A percentile compares a stretch with the other conserved stretches of the same genome.
Conservation (phyloP, 768 basidiomycete species). For the Serendipita sp. region DNA sequence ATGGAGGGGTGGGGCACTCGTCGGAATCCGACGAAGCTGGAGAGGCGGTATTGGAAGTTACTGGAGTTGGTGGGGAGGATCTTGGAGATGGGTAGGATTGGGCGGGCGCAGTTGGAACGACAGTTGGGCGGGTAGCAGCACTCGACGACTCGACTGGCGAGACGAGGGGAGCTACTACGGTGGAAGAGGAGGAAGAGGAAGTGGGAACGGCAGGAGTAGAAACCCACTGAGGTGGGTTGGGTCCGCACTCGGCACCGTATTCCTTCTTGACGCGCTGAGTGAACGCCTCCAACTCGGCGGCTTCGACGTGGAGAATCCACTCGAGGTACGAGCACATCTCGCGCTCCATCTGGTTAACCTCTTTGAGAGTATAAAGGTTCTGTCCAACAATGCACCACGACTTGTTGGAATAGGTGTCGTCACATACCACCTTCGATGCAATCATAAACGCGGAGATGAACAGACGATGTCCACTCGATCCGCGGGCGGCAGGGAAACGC, state of each 20-base stretch:
- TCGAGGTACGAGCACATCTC: conserved; percentile 90
- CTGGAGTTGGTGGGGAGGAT: conserved; percentile 9
- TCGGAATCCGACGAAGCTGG: conserved; percentile 9
- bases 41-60: conserved; percentile 11
- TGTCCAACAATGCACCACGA: conserved; percentile 85
- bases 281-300: conserved; percentile 21
- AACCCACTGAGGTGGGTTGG: conserved; percentile 4
- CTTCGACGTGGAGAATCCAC: conserved; percentile 37
- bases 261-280: conserved; percentile 20
- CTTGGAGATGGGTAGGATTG: conserved; percentile 9
- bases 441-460: conserved; percentile 93
- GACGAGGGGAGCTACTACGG: not conserved
- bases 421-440: conserved; percentile 79
- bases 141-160: not conserved
- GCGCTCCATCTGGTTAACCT: conserved; percentile 94
- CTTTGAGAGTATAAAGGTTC: conserved; percentile 66
- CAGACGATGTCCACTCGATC: conserved; percentile 76
- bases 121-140: conserved; percentile 2
- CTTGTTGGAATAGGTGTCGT: conserved; percentile 88
- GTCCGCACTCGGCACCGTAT: conserved; percentile 15
- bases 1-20: conserved; percentile 9
- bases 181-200: not conserved
- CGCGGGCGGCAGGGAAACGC: conserved; percentile 80
- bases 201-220: not conserved
- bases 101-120: not conserved